Base-by-base conservation (phyloP, 768 basidiomycete genomes). In the Amanita phalloides region DNA sequence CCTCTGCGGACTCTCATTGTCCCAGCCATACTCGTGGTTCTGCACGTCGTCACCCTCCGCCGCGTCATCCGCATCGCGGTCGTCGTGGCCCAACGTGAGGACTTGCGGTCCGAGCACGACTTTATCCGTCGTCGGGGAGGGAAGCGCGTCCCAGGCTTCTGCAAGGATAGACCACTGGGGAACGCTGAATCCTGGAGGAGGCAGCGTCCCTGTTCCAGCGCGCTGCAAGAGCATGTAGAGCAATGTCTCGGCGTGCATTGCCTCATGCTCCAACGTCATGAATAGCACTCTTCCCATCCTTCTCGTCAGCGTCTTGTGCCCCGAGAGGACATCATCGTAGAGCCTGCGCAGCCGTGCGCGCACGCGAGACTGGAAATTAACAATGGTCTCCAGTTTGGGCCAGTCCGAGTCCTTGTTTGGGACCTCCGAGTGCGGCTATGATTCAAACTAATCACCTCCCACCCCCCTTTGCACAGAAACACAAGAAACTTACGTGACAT, bases 181-280 rank as follows among this genome's bases (percentile, higher is more conserved):
- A 0, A 71, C 60, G 2, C 78, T 66, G 62, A 93, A 91, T 2
- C 81, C 85, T 0, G 74, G 70, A 0, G 96, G 94, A 4, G 90
- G 79, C 37, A 88, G 72, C 2, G 90, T 90, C 3, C 88, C 86
- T 0, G 71, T 78, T 36, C 86, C 87, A 14, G 86, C 79, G 43
- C 81, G 77, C 63, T 92, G 95, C 3, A 94, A 62, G 9, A 95
- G 79, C 91, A 97, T 97, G 66, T 97, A 98, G 3, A 98, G 71
- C 23, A 98, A 71, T 0, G 96, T 99, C 75, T 98, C 96, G 2
- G 77, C 73, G 61, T 98, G 95, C 64, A 90, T 71, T 4, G 78
- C 88, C 62, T 97, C 92, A 58, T 98, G 94, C 66, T 95, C 92
- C 49, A 78, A 81, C 0, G 88, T 86, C 85, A 97, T 92, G 69